Percentiles rank a stretch among this genome's conserved stretches.
Conservation (phyloP, 1,284 basidiomycete species). For the Leccinum griseonigrum region DNA sequence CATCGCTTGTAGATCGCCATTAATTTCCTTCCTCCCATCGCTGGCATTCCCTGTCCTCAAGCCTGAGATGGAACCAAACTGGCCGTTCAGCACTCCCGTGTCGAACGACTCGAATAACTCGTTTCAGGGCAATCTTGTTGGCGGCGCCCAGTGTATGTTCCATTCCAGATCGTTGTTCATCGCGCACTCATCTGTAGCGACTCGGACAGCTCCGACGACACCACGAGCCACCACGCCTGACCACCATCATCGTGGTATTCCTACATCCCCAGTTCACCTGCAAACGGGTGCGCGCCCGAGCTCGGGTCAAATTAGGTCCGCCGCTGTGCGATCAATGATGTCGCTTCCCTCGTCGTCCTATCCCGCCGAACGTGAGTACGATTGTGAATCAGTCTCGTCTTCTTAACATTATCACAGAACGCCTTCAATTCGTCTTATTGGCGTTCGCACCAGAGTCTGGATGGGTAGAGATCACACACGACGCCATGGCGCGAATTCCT, state of each 20-base stretch:
- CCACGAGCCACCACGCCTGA: not conserved
- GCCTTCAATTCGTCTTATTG: not conserved
- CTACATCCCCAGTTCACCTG: not conserved
- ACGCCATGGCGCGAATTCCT: not conserved
- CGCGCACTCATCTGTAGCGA: not conserved
- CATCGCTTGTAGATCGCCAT: not conserved
- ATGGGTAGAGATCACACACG: not conserved
- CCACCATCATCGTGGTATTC: not conserved
- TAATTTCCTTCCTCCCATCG: not conserved
- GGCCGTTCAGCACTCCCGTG: not conserved
- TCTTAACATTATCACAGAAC: not conserved
- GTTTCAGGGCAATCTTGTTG: not conserved
- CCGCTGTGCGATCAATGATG: not conserved
- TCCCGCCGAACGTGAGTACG: not conserved
- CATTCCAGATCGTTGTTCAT: not conserved
- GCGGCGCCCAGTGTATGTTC: not conserved
- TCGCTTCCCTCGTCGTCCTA: not conserved
- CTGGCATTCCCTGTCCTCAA: not conserved
- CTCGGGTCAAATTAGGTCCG: not conserved
- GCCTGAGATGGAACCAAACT: not conserved
- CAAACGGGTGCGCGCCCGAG: not conserved
- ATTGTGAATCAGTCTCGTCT: not conserved
- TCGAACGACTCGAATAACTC: not conserved
- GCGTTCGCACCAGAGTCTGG: not conserved
- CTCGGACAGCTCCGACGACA: not conserved